Percentiles rank a stretch among this genome's conserved stretches.
phyloP scores from a whole-genome alignment of 768 basidiomycete species.

The Phanerochaete carnosa region DNA sequence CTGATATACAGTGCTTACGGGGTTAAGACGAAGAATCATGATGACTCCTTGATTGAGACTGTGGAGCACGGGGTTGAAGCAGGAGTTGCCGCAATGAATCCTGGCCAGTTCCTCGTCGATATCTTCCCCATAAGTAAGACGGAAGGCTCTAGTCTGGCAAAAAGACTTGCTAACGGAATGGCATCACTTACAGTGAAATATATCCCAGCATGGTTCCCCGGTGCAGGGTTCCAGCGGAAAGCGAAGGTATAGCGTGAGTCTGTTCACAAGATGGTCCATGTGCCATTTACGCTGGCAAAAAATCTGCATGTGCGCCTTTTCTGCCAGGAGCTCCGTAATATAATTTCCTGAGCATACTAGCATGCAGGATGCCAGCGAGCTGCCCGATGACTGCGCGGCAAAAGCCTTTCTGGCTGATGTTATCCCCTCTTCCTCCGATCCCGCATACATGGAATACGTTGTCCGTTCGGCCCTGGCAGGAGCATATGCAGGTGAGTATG shows the following conservation, averaged over 20 bases:
- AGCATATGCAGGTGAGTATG: neutral
- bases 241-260: neutral
- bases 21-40: conserved; percentile 9
- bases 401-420: neutral
- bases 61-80: conserved; percentile 7
- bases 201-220: conserved; percentile 7
- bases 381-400: conserved; percentile 30
- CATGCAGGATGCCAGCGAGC: conserved; percentile 20
- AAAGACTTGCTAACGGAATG: too few species aligned
- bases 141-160: neutral
- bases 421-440: neutral
- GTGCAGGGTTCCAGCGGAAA: neutral
- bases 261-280: neutral
- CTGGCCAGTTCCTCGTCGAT: conserved; percentile 13
- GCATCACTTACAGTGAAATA: conserved; percentile 13
- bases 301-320: too few species aligned
- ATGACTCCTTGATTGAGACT: conserved; percentile 13
- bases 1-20: conserved; percentile 14
- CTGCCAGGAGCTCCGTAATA: too few species aligned
- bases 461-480: neutral
- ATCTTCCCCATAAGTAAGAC: conserved; percentile 6
- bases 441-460: neutral
- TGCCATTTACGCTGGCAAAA: too few species aligned
- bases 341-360: too few species aligned
- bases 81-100: conserved; percentile 1